Evolutionary conservation across 108 stramenopile genomes (phyloP).

Genomic region (Fragilariopsis cylindrus): DNA sequence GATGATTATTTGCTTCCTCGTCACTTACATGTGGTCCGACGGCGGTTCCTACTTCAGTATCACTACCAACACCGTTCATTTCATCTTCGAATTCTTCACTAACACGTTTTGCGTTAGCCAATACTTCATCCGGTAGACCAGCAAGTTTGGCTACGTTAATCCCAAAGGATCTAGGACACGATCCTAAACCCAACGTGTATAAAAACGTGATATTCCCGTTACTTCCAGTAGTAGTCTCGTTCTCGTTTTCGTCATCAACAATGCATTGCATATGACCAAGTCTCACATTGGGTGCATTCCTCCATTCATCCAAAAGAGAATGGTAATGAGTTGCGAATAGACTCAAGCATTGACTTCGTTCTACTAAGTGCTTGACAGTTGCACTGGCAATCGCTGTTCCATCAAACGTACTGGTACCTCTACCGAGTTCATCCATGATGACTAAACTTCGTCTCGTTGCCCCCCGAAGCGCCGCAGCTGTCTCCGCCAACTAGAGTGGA

Average conservation of each 20-base stretch:
- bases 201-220: constrained; percentile 92
- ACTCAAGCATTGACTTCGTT: constrained; percentile 81
- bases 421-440: constrained; percentile 98
- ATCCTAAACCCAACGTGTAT: constrained; percentile 93
- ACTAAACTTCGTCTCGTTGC: constrained; percentile 93
- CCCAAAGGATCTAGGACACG: constrained; percentile 97
- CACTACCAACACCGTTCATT: constrained; percentile 35
- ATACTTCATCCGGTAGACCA: constrained; percentile 92
- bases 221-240: constrained; percentile 28
- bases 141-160: constrained; percentile 98
- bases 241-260: constrained; percentile 64
- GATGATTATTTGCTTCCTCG: neutral
- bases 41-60: neutral
- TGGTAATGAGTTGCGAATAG: constrained; percentile 99
- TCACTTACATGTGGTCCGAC: neutral
- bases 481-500: constrained; percentile 84
- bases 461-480: constrained; percentile 93
- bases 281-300: constrained; percentile 67
- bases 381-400: constrained; percentile 99
- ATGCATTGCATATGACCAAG: constrained; percentile 99
- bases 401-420: constrained; percentile 98
- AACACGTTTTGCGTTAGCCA: constrained; percentile 74
- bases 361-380: constrained; percentile 91
- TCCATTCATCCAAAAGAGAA: constrained; percentile 95
- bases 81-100: constrained; percentile 82